Percentiles rank a stretch among this genome's conserved stretches.
Conservation (phyloP, 805 yeast species). For the Hanseniaspora jakobsenii region DNA sequence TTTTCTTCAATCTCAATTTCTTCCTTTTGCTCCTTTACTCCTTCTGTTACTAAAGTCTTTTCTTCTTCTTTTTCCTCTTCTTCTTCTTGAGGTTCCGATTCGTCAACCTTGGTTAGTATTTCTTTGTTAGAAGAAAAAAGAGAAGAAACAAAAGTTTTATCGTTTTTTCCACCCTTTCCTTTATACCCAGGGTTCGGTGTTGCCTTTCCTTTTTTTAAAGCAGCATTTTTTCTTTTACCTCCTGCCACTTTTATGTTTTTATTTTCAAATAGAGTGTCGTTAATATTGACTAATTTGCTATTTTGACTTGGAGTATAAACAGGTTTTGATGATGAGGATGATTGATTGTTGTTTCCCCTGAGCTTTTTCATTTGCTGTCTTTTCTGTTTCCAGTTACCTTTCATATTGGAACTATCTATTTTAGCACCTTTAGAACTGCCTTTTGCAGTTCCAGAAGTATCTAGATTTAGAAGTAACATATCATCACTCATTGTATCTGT, state of each 20-base stretch:
- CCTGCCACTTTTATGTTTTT: constrained; percentile 14
- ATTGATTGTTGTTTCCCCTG: constrained; percentile 37
- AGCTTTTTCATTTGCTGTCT: constrained; percentile 39
- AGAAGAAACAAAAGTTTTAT: constrained; percentile 67
- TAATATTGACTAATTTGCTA: constrained; percentile 12
- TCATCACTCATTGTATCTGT: constrained; percentile 28
- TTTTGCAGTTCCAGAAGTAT: constrained; percentile 31
- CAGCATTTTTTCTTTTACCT: background rate
- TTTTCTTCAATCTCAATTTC: constrained; percentile 34
- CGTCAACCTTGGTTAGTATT: constrained; percentile 28
- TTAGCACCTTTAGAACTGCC: constrained; percentile 19
- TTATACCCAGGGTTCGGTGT: constrained; percentile 34
- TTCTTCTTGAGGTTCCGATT: constrained; percentile 31
- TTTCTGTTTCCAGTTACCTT: constrained; percentile 78
- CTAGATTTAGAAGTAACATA: constrained; percentile 56
- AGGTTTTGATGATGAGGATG: constrained; percentile 9
- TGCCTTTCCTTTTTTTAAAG: constrained; percentile 24
- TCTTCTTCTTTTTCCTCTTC: constrained; percentile 30
- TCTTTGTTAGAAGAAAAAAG: constrained; percentile 63
- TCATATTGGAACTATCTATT: constrained; percentile 37
- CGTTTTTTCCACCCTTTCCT: constrained; percentile 16
- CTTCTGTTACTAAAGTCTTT: constrained; percentile 25
- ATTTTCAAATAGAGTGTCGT: constrained; percentile 10
- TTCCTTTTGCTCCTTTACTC: constrained; percentile 28
- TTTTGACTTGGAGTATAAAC: background rate